Evolutionary conservation across 768 basidiomycete genomes (phyloP).

Genomic region (Macrolepiota fuliginosa): DNA sequence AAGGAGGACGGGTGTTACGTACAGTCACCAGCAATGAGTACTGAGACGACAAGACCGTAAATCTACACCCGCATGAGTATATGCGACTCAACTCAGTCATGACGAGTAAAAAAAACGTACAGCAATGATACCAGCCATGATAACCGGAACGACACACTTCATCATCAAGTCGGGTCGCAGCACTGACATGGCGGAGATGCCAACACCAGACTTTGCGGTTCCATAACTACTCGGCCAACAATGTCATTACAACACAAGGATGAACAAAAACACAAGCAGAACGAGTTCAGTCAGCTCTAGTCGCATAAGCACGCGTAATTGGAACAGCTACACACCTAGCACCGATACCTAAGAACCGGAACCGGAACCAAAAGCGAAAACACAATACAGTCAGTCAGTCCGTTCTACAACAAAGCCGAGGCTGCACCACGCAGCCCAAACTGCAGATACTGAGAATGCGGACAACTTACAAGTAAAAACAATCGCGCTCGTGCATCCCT

Average conservation of each 20-base stretch:
- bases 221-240: conserved; percentile 68
- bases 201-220: conserved; percentile 98
- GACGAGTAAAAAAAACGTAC: conserved; percentile 47
- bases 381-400: neutral
- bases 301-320: conserved; percentile 8
- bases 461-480: conserved; percentile 88
- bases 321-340: conserved; percentile 55
- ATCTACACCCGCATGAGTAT: conserved; percentile 49
- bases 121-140: conserved; percentile 99
- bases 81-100: neutral
- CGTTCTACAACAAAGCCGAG: neutral
- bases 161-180: conserved; percentile 97
- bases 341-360: conserved; percentile 60
- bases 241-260: conserved; percentile 13
- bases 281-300: neutral
- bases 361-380: neutral
- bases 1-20: conserved; percentile 34
- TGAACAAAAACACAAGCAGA: conserved; percentile 6
- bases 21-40: conserved; percentile 88
- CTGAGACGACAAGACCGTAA: conserved; percentile 99
- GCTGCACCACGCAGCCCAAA: neutral
- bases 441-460: neutral
- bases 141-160: conserved; percentile 95
- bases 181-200: conserved; percentile 97
- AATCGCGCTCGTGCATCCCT: conserved; percentile 97